A percentile compares a stretch with the other conserved stretches of the same genome.
phyloP scores from a whole-genome alignment of 176 grass and related monocot genomes.

The Canna indica region DNA sequence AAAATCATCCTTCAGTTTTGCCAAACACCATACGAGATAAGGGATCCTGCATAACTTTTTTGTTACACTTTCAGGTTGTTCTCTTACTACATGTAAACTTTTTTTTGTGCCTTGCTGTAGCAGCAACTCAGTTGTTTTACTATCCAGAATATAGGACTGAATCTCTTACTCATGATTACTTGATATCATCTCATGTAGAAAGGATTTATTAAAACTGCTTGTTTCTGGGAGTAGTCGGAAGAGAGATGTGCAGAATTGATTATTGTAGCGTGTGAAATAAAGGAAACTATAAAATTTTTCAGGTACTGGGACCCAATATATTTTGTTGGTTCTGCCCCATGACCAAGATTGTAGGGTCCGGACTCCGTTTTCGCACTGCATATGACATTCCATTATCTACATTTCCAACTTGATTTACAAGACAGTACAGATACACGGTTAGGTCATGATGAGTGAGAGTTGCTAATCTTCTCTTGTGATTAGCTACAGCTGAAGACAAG shows the following conservation, averaged over 20 bases:
- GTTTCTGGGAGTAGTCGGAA: background rate
- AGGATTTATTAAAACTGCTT: background rate
- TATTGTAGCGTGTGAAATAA: background rate
- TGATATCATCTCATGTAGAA: too few species aligned
- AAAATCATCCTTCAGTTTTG: too few species aligned
- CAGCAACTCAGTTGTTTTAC: too few species aligned
- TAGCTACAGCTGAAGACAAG: background rate
- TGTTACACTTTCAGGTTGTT: too few species aligned
- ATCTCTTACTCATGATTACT: too few species aligned
- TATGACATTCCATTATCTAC: constrained; percentile 52
- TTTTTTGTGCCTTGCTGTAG: too few species aligned
- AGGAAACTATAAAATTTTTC: constrained; percentile 3
- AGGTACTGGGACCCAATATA: constrained; percentile 69
- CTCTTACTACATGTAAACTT: too few species aligned
- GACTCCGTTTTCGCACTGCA: constrained; percentile 63
- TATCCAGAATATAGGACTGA: too few species aligned
- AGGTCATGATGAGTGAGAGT: background rate
- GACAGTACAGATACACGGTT: background rate
- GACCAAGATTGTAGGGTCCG: constrained; percentile 45
- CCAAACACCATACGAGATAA: too few species aligned
- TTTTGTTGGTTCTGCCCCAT: constrained; percentile 63
- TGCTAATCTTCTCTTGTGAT: background rate
- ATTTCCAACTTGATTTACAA: constrained; percentile 22
- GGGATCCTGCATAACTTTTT: too few species aligned
- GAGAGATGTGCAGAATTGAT: background rate